Evolutionary conservation across 352 stramenopile species (phyloP).

Genomic region (Phytophthora constricta): DNA sequence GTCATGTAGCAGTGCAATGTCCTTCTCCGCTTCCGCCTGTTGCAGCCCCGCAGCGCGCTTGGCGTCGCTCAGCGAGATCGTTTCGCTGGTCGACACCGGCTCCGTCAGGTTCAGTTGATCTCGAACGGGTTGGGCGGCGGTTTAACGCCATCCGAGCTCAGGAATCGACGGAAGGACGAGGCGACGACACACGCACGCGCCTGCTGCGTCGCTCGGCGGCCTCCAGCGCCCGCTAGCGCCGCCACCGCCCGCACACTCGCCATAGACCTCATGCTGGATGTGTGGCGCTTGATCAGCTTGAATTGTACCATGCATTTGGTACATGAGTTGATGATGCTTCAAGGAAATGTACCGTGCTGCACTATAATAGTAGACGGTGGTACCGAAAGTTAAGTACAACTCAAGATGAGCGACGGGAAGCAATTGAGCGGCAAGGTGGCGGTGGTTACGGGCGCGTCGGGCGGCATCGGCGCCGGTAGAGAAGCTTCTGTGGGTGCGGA

Average conservation of each 20-base stretch:
- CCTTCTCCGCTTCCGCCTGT: slow-evolving; percentile 22
- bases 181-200: background rate
- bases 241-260: slow-evolving; percentile 3
- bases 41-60: slow-evolving; percentile 29
- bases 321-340: background rate
- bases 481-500: background rate
- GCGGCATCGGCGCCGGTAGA: slow-evolving; percentile 81
- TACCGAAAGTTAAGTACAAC: too few relatives aligned
- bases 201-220: background rate
- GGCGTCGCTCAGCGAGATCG: slow-evolving; percentile 21
- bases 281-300: too few relatives aligned
- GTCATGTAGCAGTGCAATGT: slow-evolving; percentile 54
- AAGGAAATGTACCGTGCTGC: too few relatives aligned
- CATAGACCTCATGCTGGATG: slow-evolving; percentile 17
- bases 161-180: background rate
- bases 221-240: slow-evolving; percentile 7
- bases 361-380: too few relatives aligned
- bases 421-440: slow-evolving; percentile 80
- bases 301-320: background rate
- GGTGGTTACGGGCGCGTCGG: slow-evolving; percentile 89
- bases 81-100: slow-evolving; percentile 9
- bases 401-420: slow-evolving; percentile 35
- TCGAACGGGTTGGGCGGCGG: slow-evolving; percentile 53
- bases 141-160: slow-evolving; percentile 11
- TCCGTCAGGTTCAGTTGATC: slow-evolving; percentile 48